Conservation (phyloP, 306 rosid species). For the Abrus precatorius region DNA sequence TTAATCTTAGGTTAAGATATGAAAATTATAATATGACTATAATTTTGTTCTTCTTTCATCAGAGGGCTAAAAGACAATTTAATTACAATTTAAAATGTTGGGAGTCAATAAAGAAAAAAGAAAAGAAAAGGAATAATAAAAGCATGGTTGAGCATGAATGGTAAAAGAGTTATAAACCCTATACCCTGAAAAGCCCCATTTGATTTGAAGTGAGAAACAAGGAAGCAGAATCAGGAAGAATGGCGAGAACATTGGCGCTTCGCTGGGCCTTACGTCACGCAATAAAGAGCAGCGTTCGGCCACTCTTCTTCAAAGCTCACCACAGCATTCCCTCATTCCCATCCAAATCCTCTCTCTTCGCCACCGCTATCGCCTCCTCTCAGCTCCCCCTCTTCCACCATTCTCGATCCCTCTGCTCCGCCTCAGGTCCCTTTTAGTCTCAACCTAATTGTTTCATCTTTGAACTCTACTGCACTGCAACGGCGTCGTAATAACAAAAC, state of each 20-base stretch:
- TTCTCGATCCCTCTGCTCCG: slow-evolving; percentile 53
- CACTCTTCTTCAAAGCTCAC: slow-evolving; percentile 12
- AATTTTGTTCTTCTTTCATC: no score
- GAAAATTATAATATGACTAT: no score
- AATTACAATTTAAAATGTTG: no score
- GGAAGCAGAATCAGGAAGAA: not conserved
- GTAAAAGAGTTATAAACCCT: not conserved
- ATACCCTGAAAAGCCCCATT: not conserved
- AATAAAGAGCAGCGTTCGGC: slow-evolving; percentile 39
- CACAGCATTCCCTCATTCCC: not conserved
- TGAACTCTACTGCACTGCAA: not conserved
- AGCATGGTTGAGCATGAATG: no score
- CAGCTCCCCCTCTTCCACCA: slow-evolving; percentile 38
- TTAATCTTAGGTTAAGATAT: no score
- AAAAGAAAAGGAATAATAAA: no score
- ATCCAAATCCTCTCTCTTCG: slow-evolving; percentile 47
- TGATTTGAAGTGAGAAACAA: not conserved
- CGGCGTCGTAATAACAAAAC: not conserved
- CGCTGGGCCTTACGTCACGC: slow-evolving; percentile 44
- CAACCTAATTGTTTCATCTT: not conserved
- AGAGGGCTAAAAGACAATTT: no score
- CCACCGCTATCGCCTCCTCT: slow-evolving; percentile 41
- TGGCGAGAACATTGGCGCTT: slow-evolving; percentile 49
- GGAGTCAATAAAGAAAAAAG: no score
- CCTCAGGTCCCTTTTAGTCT: slow-evolving; percentile 41